Base-by-base conservation (phyloP, 208 protist genomes). In the Wallacemonas sp. region DNA sequence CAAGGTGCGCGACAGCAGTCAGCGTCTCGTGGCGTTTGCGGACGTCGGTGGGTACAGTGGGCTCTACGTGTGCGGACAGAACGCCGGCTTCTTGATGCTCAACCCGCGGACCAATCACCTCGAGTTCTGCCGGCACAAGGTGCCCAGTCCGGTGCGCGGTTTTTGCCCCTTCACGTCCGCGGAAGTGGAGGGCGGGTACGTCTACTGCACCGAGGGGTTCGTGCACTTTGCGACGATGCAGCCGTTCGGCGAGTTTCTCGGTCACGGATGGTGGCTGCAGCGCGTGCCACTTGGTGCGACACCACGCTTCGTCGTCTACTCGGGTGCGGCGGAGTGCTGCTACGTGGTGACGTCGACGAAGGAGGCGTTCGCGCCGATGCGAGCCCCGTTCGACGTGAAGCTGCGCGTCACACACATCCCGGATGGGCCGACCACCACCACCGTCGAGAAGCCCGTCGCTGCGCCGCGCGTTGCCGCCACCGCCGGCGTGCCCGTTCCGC, bases 31-130 rank as follows among this genome's bases (percentile, higher is more conserved):
- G 17, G 36, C 76, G 17, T 92, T 96, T 54, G 26, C 60, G 24
- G 55, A 44, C 19, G 62, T 93, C 9, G 62, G 67, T 64, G 83
- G 83, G 2, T 54, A 85, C 65, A 23, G 58, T 26, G 91, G 91
- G 27, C 61, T 88, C 9, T 94, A 94, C 70, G 87, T 93, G n/a
- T 96, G 91, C 49, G 91, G 91, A 2, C 80, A 91, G 56, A 75
- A 89, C 29, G 88, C 91, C 0, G 66, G 91, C n/a, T 96, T 96
- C 65, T 72, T 94, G 19, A 41, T 93, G 17, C 87, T 77, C 71
- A 71, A 91, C 57, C 16, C 65, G 16, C 27, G 55, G n/a, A 84
- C 55, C 2, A 77, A 83, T 32, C 68, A 78, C 52, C 83, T 94
- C n/a, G 78, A 81, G 23, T 55, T 64, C 34, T 83, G 72, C 17